A percentile compares a stretch with the other conserved stretches of the same genome.
phyloP scores from a whole-genome alignment of 345 rosid species.

The Populus euphratica region DNA sequence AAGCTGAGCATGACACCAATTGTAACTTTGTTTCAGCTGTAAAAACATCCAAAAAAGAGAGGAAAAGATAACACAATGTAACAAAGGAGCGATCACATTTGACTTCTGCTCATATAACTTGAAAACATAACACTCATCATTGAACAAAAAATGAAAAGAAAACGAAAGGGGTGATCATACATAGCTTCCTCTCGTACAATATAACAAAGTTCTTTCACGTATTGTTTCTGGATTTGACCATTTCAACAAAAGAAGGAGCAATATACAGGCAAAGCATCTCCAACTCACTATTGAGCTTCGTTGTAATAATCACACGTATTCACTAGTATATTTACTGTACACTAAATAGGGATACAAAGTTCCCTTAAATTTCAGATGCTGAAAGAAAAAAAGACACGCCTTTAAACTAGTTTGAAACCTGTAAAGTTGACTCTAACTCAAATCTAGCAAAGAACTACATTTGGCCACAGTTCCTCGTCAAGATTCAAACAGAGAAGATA shows the following conservation, averaged over 20 bases:
- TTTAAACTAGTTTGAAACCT: neutral
- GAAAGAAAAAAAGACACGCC: neutral
- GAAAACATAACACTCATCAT: neutral
- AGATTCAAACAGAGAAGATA: conserved; percentile 62
- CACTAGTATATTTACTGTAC: neutral
- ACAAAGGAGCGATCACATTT: no score
- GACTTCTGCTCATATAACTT: neutral
- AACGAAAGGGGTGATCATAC: neutral
- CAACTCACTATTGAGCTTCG: neutral
- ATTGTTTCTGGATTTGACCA: neutral
- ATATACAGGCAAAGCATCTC: neutral
- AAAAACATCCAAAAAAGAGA: neutral
- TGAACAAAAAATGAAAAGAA: neutral
- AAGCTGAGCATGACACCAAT: neutral
- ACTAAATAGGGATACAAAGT: neutral
- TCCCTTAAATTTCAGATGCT: neutral
- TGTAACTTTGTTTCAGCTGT: neutral
- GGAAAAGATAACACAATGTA: no score
- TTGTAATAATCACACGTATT: neutral
- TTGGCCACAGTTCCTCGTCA: conserved; percentile 34
- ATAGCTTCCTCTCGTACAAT: neutral
- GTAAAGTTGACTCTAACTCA: neutral
- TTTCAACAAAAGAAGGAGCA: neutral
- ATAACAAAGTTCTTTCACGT: neutral
- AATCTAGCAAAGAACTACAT: neutral